Conservation (phyloP, 768 basidiomycete species). For the Candolleomyces aberdarensis region DNA sequence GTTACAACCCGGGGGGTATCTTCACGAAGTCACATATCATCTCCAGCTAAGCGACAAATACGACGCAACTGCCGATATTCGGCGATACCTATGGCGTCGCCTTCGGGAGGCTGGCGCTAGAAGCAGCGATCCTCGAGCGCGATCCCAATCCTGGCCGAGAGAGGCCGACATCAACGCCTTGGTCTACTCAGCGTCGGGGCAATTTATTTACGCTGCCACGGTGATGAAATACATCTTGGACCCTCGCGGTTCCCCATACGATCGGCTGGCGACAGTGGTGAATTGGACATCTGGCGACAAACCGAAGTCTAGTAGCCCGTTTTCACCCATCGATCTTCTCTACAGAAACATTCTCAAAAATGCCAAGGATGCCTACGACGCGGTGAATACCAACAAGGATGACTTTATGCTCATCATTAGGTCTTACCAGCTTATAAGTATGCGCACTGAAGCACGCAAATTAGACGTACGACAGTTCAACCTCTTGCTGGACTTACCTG, state of each 20-base stretch:
- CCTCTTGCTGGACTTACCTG: not conserved
- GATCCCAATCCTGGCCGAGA: constrained; percentile 8
- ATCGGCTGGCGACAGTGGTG: not conserved
- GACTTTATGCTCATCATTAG: not conserved
- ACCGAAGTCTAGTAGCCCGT: not conserved
- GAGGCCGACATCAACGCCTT: constrained; percentile 2
- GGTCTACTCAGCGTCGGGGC: constrained; percentile 9
- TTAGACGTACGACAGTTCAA: not conserved
- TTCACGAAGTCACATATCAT: not conserved
- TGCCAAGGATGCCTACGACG: not conserved
- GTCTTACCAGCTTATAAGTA: not conserved
- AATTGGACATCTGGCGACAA: not conserved
- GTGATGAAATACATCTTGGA: constrained; percentile 14
- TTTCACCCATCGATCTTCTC: constrained; percentile 4
- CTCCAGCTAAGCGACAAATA: constrained; percentile 1
- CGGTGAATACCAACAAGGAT: not conserved
- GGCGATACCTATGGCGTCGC: not conserved
- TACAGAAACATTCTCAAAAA: constrained; percentile 4
- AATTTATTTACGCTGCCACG: constrained; percentile 13
- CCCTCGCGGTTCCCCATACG: not conserved
- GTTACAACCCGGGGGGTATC: not conserved
- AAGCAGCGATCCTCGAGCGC: not conserved
- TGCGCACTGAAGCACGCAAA: not conserved
- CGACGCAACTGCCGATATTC: constrained; percentile 3
- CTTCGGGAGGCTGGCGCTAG: not conserved